phyloP scores from a whole-genome alignment of 495 filamentous ascomycete species.

The Aspergillus bertholletiae region DNA sequence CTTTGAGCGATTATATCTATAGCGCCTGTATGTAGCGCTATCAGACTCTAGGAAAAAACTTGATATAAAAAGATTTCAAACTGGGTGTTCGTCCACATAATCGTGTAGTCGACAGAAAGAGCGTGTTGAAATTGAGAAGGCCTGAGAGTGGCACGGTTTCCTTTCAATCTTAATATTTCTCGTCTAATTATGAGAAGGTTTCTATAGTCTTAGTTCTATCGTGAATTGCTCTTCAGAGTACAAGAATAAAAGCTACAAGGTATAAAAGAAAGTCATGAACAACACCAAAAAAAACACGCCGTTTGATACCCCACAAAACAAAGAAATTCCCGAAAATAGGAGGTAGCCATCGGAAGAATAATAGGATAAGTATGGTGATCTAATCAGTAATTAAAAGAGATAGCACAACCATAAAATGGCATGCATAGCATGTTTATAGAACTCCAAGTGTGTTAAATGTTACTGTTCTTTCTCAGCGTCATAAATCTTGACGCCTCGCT shows the following conservation, averaged over 20 bases:
- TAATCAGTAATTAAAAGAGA: neutral
- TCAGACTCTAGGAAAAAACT: neutral
- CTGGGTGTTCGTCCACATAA: neutral
- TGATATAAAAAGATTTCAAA: neutral
- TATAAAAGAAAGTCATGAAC: neutral
- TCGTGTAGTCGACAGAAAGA: neutral
- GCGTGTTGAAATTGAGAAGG: neutral
- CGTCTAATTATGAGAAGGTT: neutral
- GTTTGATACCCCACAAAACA: neutral
- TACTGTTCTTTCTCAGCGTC: conserved; percentile 29
- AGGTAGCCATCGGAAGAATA: neutral
- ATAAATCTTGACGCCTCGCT: conserved; percentile 59
- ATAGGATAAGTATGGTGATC: neutral
- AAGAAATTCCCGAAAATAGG: conserved; percentile 4
- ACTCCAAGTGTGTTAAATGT: neutral
- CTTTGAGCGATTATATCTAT: neutral
- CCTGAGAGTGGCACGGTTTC: neutral
- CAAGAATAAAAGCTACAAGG: neutral
- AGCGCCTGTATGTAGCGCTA: conserved; percentile 2
- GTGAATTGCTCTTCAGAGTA: neutral
- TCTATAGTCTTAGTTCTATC: neutral
- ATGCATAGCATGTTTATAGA: neutral
- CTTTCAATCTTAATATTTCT: neutral
- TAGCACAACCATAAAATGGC: neutral
- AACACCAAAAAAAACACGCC: neutral